Evolutionary conservation across 306 rosid species (phyloP), one percentile per base, ranked within the genome.

Genomic region (Quercus dentata): DNA sequence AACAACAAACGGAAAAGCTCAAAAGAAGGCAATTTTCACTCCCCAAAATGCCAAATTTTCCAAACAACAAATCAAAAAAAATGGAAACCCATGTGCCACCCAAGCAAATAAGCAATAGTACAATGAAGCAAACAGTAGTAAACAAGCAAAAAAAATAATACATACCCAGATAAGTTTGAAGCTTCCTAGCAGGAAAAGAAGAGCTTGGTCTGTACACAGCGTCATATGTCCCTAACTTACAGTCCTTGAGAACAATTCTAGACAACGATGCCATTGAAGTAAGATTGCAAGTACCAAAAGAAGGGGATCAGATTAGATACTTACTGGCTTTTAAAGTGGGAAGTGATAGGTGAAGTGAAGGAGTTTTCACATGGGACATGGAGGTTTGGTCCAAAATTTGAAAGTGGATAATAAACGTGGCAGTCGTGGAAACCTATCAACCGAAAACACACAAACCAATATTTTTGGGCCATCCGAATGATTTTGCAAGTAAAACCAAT

Each of bases 191-290:
- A 6, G 84, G 76, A 44, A 78, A 12, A n/a, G 19, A 76, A 80
- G 75, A 76, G 70, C 35, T 76, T 3, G 86, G 82, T 28, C 80
- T 80, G 68, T 30, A 82, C 28, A 86, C 54, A 19, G 86, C 61
- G 71, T 86, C 79, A 71, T 31, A 56, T 2, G 84, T 17, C 19
- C 76, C 79, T 3, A 83, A 17, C 75, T 73, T 83, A 79, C 82
- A 80, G 76, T 87, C 92, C 65, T 80, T 85, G 85, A 84, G 69
- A 84, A 86, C 86, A 73, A 81, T 17, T 62, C 85, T 80, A 52
- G 97, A 83, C 58, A 89, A 76, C 83, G 92, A 89, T 69, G 92
- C 87, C 96, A 92, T 91, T 77, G 67, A 55, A 76, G 78, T 6
- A 76, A 69, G 14, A 59, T 57, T 59, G 64, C 11, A 46, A 5